A percentile compares a stretch with the other conserved stretches of the same genome.
Evolutionary conservation across 768 basidiomycete species (phyloP).

Genomic region (Pisolithus sp.): DNA sequence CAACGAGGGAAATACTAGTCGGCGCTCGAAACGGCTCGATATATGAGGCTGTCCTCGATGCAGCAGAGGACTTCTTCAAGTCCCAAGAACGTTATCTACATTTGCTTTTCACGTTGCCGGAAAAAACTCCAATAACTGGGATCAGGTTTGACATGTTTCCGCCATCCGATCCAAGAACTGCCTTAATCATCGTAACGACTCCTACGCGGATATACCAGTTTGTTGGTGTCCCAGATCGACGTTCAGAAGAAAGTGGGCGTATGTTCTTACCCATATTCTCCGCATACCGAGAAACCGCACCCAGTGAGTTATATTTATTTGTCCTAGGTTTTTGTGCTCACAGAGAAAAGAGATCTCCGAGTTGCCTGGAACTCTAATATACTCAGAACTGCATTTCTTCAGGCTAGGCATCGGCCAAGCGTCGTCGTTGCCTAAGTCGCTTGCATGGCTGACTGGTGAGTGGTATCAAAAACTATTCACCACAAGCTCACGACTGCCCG

Average conservation of each 20-base stretch:
- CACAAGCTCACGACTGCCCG: background rate
- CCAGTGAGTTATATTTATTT: conserved; percentile 52
- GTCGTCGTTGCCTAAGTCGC: conserved; percentile 57
- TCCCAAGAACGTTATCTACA: conserved; percentile 77
- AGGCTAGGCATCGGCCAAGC: conserved; percentile 66
- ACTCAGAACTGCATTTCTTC: conserved; percentile 79
- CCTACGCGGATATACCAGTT: conserved; percentile 89
- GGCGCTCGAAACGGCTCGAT: conserved; percentile 82
- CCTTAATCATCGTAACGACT: conserved; percentile 77
- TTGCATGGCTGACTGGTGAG: conserved; percentile 92
- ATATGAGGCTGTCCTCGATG: conserved; percentile 84
- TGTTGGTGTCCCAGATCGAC: conserved; percentile 58
- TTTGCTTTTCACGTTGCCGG: conserved; percentile 68
- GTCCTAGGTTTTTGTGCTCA: conserved; percentile 15
- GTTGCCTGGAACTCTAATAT: conserved; percentile 68
- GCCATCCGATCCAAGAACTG: conserved; percentile 52
- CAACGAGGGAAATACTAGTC: conserved; percentile 80
- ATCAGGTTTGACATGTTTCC: conserved; percentile 76
- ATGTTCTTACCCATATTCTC: conserved; percentile 73
- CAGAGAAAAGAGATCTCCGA: conserved; percentile 73
- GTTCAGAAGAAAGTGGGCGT: conserved; percentile 68
- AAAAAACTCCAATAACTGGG: conserved; percentile 79
- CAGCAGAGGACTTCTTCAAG: conserved; percentile 89
- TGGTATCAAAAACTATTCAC: background rate
- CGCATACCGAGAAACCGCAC: conserved; percentile 66